Evolutionary conservation across 2,329 filamentous ascomycete genomes (phyloP).

Genomic region (Periconia sp.): DNA sequence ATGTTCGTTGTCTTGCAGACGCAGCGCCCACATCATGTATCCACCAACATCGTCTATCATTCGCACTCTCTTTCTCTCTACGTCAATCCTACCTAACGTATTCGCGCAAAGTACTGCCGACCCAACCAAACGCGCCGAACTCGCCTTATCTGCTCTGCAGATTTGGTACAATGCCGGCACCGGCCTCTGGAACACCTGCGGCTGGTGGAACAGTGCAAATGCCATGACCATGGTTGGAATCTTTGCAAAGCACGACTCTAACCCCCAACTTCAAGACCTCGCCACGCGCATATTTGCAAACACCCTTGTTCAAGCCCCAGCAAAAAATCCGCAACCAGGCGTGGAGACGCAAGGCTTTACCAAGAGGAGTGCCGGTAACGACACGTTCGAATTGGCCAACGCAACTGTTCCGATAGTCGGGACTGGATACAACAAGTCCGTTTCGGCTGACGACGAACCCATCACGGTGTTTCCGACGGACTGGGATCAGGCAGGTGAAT

Average conservation of each 20-base stretch:
- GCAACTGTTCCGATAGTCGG: conserved; percentile 8
- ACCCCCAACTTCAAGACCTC: conserved; percentile 40
- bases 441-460: conserved; percentile 22
- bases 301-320: conserved; percentile 45
- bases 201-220: conserved; percentile 80
- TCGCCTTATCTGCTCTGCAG: conserved; percentile 58
- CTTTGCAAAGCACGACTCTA: conserved; percentile 45
- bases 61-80: conserved; percentile 17
- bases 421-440: conserved; percentile 28
- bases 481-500: conserved; percentile 23
- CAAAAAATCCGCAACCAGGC: conserved; percentile 37
- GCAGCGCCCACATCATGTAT: conserved; percentile 23
- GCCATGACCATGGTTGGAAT: conserved; percentile 68
- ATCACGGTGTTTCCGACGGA: conserved; percentile 23
- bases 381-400: conserved; percentile 13
- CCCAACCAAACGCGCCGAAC: conserved; percentile 30
- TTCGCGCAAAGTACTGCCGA: conserved; percentile 29
- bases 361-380: conserved; percentile 14
- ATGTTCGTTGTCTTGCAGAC: conserved; percentile 2
- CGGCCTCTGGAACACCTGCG: conserved; percentile 68
- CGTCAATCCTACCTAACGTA: conserved; percentile 24
- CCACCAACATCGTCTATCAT: conserved; percentile 15
- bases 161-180: conserved; percentile 65
- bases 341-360: conserved; percentile 20
- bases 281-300: conserved; percentile 52